phyloP scores from a whole-genome alignment of 2,329 filamentous ascomycete species.

The Paecilomyces variotii region DNA sequence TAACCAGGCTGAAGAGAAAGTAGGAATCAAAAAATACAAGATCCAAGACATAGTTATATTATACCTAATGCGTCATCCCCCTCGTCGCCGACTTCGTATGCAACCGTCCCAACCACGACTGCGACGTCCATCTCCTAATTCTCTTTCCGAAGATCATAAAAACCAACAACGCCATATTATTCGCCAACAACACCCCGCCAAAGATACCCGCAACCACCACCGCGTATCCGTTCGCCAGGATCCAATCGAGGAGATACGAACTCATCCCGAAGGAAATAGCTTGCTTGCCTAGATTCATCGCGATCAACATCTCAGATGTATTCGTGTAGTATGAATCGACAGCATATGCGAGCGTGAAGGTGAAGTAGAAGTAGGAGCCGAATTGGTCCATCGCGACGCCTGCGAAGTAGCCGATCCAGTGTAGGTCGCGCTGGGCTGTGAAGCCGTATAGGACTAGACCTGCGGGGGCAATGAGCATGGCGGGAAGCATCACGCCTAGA shows the following conservation, averaged over 20 bases:
- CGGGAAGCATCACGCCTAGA: slow-evolving; percentile 24
- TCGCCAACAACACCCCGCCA: slow-evolving; percentile 40
- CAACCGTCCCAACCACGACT: slow-evolving; percentile 42
- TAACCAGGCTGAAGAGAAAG: not conserved
- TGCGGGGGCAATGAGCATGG: slow-evolving; percentile 22
- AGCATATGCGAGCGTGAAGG: slow-evolving; percentile 53
- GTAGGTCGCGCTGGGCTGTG: slow-evolving; percentile 21
- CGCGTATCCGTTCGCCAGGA: slow-evolving; percentile 41
- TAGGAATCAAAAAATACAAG: not conserved
- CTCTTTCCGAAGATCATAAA: slow-evolving; percentile 47
- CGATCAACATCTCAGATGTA: slow-evolving; percentile 56
- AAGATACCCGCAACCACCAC: slow-evolving; percentile 47
- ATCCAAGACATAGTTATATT: not conserved
- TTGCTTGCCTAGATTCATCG: slow-evolving; percentile 52
- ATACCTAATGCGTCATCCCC: slow-evolving; percentile 21
- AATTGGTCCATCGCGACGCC: slow-evolving; percentile 45
- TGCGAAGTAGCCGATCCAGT: slow-evolving; percentile 39
- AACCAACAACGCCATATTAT: slow-evolving; percentile 42
- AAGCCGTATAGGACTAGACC: slow-evolving; percentile 25
- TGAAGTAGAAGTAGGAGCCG: slow-evolving; percentile 48
- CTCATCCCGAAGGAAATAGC: slow-evolving; percentile 49
- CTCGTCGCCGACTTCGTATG: slow-evolving; percentile 30
- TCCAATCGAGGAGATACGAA: slow-evolving; percentile 45
- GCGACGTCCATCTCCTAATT: slow-evolving; percentile 40
- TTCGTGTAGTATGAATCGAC: slow-evolving; percentile 53